Evolutionary conservation across 441 rosid genomes (phyloP).

Genomic region (Pelargonium australe): DNA sequence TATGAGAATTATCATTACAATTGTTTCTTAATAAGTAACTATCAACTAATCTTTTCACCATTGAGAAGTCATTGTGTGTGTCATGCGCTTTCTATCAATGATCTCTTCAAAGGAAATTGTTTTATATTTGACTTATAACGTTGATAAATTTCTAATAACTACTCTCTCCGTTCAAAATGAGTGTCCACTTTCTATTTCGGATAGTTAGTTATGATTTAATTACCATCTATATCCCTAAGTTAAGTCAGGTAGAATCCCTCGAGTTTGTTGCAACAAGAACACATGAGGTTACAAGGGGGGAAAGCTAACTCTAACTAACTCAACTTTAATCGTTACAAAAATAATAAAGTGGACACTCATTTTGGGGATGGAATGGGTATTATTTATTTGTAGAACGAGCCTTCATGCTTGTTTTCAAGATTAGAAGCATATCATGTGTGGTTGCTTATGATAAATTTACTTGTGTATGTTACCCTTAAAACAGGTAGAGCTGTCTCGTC

Average conservation of each 20-base stretch:
- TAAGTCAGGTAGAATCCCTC: no score
- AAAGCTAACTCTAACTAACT: no score
- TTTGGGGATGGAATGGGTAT: no score
- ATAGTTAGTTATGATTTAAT: no score
- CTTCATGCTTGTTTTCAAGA: neutral
- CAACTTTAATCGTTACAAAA: no score
- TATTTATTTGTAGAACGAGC: neutral
- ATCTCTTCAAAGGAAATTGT: neutral
- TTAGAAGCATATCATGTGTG: neutral
- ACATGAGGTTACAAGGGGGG: no score
- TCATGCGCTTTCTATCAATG: neutral
- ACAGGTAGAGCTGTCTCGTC: constrained; percentile 88
- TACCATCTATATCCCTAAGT: no score
- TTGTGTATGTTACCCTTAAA: constrained; percentile 12
- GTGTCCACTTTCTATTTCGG: no score
- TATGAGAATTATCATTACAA: neutral
- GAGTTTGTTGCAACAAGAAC: no score
- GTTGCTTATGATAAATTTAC: neutral
- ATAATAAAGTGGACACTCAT: no score
- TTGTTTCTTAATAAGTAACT: neutral
- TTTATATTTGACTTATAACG: neutral
- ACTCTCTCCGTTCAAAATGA: no score
- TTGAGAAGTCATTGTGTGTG: neutral
- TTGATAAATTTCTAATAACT: neutral
- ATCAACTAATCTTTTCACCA: neutral